Evolutionary conservation across 306 rosid genomes (phyloP).

Genomic region (Casuarina equisetifolia): DNA sequence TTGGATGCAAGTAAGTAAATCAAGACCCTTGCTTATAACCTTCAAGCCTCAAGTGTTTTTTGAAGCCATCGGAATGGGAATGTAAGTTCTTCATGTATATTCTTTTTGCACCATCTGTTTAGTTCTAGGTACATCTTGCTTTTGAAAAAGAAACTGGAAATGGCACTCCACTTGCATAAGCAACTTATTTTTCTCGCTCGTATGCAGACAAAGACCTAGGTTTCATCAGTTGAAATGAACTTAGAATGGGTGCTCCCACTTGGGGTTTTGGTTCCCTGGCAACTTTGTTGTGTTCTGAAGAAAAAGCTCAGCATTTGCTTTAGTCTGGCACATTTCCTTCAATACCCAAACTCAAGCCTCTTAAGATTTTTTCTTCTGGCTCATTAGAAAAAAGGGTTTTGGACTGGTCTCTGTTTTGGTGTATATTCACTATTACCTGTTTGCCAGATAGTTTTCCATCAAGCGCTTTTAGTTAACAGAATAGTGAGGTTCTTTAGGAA

Average conservation of each 20-base stretch:
- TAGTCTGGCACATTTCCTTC: too few species aligned
- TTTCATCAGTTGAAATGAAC: too few species aligned
- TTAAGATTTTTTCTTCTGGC: not conserved
- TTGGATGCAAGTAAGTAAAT: slow-evolving; percentile 10
- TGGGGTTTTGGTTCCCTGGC: too few species aligned
- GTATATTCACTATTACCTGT: not conserved
- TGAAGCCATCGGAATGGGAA: slow-evolving; percentile 6
- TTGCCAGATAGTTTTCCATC: not conserved
- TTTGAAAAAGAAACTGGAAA: not conserved
- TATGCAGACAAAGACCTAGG: too few species aligned
- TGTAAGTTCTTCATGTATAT: slow-evolving; percentile 5
- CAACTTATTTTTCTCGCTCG: too few species aligned
- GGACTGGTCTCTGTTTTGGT: not conserved
- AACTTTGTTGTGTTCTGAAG: too few species aligned
- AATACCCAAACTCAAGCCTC: too few species aligned
- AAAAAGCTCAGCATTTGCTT: too few species aligned
- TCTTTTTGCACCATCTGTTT: not conserved
- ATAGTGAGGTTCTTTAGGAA: too few species aligned
- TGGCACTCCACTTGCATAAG: not conserved
- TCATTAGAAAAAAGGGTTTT: not conserved
- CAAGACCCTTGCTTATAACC: slow-evolving; percentile 10
- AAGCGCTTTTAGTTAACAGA: not conserved
- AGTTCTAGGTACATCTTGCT: not conserved
- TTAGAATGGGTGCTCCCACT: too few species aligned
- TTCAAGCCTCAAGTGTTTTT: not conserved